These are phyloP conservation scores for Termitomyces sp. DNA, from an alignment of 768 basidiomycete genomes.

Conservation along the genomic window DNA sequence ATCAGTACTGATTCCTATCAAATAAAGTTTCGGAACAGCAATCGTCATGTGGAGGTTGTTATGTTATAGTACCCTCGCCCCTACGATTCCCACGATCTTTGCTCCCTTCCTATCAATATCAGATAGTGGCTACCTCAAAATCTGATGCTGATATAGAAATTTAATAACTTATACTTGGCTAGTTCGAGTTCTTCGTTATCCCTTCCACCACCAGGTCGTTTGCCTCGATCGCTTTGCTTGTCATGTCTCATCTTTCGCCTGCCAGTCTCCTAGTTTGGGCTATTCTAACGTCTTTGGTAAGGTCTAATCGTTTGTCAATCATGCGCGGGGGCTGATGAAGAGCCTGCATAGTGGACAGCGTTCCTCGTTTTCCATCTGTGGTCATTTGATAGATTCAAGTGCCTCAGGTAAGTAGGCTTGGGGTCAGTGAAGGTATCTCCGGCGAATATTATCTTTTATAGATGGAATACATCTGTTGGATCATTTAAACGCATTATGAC, in stretches of 20 bases:
- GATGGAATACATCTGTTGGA: conserved; percentile 68
- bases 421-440: not conserved
- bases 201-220: not conserved
- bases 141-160: too few relatives aligned
- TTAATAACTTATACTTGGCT: too few relatives aligned
- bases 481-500: conserved; percentile 87
- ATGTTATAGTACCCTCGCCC: too few relatives aligned
- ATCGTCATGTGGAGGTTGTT: too few relatives aligned
- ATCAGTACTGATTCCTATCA: too few relatives aligned
- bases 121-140: too few relatives aligned
- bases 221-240: too few relatives aligned
- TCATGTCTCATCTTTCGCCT: conserved; percentile 64
- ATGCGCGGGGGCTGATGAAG: not conserved
- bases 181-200: too few relatives aligned
- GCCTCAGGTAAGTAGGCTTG: conserved; percentile 47
- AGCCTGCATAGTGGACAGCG: conserved; percentile 35
- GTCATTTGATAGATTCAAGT: conserved; percentile 77
- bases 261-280: conserved; percentile 60
- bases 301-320: conserved; percentile 7
- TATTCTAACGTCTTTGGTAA: conserved; percentile 46
- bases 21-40: too few relatives aligned
- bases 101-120: too few relatives aligned
- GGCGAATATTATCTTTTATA: conserved; percentile 20
- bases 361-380: conserved; percentile 74
- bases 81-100: too few relatives aligned